Base-by-base conservation (phyloP, 148 eudicot genomes). In the Camellia lanceoleosa region DNA sequence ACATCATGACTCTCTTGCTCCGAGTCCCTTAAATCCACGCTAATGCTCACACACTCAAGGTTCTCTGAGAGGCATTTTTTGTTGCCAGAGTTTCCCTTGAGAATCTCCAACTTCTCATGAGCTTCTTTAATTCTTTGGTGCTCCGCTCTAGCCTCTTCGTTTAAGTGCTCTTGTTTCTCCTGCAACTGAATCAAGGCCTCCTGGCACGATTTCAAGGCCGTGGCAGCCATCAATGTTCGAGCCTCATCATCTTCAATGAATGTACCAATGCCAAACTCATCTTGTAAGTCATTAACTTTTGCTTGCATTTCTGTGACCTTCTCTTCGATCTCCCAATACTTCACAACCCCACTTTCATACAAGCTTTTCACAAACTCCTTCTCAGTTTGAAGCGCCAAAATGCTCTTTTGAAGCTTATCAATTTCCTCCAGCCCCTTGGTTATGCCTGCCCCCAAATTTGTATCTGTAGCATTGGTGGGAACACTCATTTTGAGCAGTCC, bases 231-330 rank as follows among this genome's bases (percentile, higher is more conserved):
- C 55, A 91, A 62, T 38, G 76, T 85, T 20, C 91, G 83, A 18
- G 98, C 97, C 70, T 89, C 97, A 19, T 92, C 90, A 42, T 94
- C 98, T 23, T 92, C 94, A 7, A 94, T 92, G n/a, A 84, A 82
- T 3, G 90, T 86, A 1, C 90, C 92, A 18, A 89, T 79, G 12
- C 87, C 87, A 84, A 87, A 94, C 87, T 92, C 97, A 75, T 94
- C 94, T 68, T 94, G 94, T 77, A 94, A 84, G 44, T 19, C 71
- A 56, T 84, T 82, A 60, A 91, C 93, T 66, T 85, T 81, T 5
- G 74, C 74, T 81, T 94, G 98, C 82, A 91, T 77, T 55, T 91
- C 94, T 8, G 89, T 86, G 66, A 88, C 80, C 80, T 79, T 82
- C 30, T 79, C 85, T 62, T 94, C 98, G 14, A 94, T 92, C 52